A percentile compares a stretch with the other conserved stretches of the same genome.
Conservation (phyloP, 805 yeast genomes). For the Ogataea nonfermentans region DNA sequence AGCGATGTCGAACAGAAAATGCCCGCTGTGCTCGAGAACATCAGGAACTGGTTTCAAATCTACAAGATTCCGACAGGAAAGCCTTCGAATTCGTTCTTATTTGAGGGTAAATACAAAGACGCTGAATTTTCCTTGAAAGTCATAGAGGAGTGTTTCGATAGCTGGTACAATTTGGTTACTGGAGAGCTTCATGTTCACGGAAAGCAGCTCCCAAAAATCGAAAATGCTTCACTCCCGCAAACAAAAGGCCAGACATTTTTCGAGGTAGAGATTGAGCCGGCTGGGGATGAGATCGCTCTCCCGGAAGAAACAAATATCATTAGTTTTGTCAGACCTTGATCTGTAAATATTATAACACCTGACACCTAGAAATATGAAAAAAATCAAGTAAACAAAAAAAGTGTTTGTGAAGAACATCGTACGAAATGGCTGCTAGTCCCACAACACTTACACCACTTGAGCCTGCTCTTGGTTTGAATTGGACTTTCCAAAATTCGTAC, state of each 20-base stretch:
- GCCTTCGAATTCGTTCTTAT: conserved; percentile 71
- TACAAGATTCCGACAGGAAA: conserved; percentile 85
- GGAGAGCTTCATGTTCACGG: conserved; percentile 37
- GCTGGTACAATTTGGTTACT: conserved; percentile 61
- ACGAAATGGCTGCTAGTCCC: conserved; percentile 1
- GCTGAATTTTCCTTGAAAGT: conserved; percentile 57
- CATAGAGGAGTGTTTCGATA: conserved; percentile 60
- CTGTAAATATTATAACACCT: conserved; percentile 20
- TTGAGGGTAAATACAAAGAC: conserved; percentile 63
- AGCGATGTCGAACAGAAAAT: conserved; percentile 63
- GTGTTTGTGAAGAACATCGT: not conserved
- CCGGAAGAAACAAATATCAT: conserved; percentile 38
- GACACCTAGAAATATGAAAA: conserved; percentile 5
- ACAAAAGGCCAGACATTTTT: conserved; percentile 30
- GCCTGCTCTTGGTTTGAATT: not conserved
- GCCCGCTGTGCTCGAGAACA: conserved; percentile 69
- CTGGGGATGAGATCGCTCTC: conserved; percentile 32
- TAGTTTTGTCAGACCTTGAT: conserved; percentile 31
- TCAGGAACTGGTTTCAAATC: conserved; percentile 77
- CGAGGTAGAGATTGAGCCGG: conserved; percentile 25
- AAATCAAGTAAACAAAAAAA: conserved; percentile 10
- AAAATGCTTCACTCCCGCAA: conserved; percentile 37
- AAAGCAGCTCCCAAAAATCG: conserved; percentile 34
- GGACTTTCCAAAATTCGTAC: conserved; percentile 7
- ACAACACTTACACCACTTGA: conserved; percentile 1